Evolutionary conservation across 2,329 filamentous ascomycete species (phyloP), one percentile per base, ranked within the genome.

Genomic region (Colletotrichum somersetense): DNA sequence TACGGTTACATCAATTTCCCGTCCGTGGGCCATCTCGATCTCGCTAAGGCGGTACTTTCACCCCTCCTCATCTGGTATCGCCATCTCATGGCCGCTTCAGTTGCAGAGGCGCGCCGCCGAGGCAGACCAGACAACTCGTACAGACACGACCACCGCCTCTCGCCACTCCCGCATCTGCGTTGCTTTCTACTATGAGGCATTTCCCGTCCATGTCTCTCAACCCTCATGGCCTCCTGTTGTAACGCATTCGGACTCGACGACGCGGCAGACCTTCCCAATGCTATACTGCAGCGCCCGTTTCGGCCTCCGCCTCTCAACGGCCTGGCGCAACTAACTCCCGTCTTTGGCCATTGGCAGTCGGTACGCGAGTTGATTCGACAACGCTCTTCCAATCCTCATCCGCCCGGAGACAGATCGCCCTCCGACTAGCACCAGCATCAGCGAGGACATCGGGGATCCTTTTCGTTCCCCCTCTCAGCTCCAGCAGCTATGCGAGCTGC

Each of bases 121-220:
- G 38, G 35, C 64, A 68, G 44, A 30, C 26, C 65, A 68, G 35
- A 30, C 59, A 52, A 33, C 23, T 56, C 48, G 52, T 50, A 63
- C 65, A 72, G 69, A 72, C 57, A 55, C 63, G 53, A 72, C 59
- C 65, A 42, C 59, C 57, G 69, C 57, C 23, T 23, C 70, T 65
- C 66, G 64, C 70, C 70, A 72, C 70, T 72, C 40, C 18, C 30
- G 50, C 18, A 48, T 46, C 3, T n/a, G 20, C 20, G 30, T 66
- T 58, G 62, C 40, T 33, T 58, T 66, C 33, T 52, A 59, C 70
- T 72, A 72, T 72, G 70, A 72, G 70, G 70, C 70, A 72, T 72
- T 72, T 72, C 70, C 55, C 59, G 52, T 72, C 70, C 66, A 69
- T 72, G 69, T 64, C 69, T 70, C 63, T 65, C 59, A 61, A 61